These are phyloP conservation scores for Mycena chlorophos DNA, from an alignment of 768 basidiomycete species.

Conservation along the genomic window DNA sequence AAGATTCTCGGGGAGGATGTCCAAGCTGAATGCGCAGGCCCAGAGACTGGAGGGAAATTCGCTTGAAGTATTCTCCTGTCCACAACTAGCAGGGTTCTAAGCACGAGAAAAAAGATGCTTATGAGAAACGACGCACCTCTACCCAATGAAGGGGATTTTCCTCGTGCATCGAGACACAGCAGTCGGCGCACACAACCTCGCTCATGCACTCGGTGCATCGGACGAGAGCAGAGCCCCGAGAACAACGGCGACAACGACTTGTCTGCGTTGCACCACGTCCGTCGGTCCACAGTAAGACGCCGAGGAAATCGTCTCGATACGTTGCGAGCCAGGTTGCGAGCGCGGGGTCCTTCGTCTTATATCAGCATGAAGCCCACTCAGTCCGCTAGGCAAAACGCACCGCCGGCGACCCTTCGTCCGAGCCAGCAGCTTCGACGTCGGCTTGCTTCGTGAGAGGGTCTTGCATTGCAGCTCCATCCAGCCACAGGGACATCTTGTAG, in stretches of 20 bases:
- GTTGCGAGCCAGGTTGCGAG: not conserved
- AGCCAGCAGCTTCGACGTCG: too few species aligned
- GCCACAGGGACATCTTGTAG: too few species aligned
- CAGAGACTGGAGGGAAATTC: constrained; percentile 1
- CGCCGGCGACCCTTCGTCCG: too few species aligned
- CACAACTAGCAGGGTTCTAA: not conserved
- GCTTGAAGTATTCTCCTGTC: constrained; percentile 1
- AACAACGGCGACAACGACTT: not conserved
- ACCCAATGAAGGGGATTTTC: not conserved
- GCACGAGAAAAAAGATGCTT: not conserved
- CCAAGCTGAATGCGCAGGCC: constrained; percentile 16
- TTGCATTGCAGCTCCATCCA: too few species aligned
- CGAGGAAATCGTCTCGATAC: not conserved
- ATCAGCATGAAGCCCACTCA: too few species aligned
- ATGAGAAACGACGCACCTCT: not conserved
- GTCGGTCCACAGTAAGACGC: not conserved
- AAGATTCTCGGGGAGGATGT: constrained; percentile 2
- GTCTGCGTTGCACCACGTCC: not conserved
- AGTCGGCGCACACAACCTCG: not conserved
- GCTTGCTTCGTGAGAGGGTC: too few species aligned
- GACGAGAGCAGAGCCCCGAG: not conserved
- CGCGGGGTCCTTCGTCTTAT: not conserved
- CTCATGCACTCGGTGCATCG: not conserved
- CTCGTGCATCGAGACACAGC: not conserved
- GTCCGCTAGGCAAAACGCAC: too few species aligned